These are phyloP conservation scores for Ophiosphaerella herpotricha DNA, from an alignment of 2,329 filamentous ascomycete species.

Conservation along the genomic window DNA sequence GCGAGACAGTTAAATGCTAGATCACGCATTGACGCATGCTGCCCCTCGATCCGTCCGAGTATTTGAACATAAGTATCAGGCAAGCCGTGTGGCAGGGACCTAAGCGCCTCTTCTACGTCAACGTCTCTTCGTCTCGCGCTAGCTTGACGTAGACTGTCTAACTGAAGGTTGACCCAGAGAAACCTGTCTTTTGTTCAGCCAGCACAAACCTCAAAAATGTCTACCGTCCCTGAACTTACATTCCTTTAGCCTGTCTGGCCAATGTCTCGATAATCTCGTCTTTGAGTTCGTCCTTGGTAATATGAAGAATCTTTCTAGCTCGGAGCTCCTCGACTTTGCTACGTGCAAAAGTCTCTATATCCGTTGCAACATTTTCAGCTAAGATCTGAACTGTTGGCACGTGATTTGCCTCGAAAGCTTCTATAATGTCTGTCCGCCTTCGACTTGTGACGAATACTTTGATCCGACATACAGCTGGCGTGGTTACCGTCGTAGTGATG, in stretches of 20 bases:
- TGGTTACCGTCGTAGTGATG: conserved; percentile 11
- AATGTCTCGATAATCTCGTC: conserved; percentile 18
- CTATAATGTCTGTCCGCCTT: conserved; percentile 21
- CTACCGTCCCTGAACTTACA: conserved; percentile 14
- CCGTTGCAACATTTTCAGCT: conserved; percentile 18
- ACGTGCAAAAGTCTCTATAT: conserved; percentile 18
- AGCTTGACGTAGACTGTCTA: conserved; percentile 19
- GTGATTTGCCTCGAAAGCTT: conserved; percentile 17
- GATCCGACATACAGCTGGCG: conserved; percentile 4
- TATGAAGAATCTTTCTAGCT: conserved; percentile 19
- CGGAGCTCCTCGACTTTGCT: conserved; percentile 16
- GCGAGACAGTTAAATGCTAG: conserved; percentile 20
- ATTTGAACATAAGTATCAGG: conserved; percentile 23
- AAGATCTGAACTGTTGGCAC: conserved; percentile 22
- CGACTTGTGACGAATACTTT: conserved; percentile 28
- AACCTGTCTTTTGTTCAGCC: conserved; percentile 17
- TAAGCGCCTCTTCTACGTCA: conserved; percentile 16
- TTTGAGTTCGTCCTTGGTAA: conserved; percentile 13
- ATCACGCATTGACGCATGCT: conserved; percentile 16
- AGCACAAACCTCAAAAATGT: neutral
- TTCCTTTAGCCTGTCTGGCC: conserved; percentile 21
- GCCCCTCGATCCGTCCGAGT: conserved; percentile 19
- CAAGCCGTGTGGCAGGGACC: conserved; percentile 15
- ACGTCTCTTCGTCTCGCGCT: conserved; percentile 15
- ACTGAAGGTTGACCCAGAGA: conserved; percentile 26